Evolutionary conservation across 805 yeast species (phyloP).

Genomic region (Pichia membranifaciens): DNA sequence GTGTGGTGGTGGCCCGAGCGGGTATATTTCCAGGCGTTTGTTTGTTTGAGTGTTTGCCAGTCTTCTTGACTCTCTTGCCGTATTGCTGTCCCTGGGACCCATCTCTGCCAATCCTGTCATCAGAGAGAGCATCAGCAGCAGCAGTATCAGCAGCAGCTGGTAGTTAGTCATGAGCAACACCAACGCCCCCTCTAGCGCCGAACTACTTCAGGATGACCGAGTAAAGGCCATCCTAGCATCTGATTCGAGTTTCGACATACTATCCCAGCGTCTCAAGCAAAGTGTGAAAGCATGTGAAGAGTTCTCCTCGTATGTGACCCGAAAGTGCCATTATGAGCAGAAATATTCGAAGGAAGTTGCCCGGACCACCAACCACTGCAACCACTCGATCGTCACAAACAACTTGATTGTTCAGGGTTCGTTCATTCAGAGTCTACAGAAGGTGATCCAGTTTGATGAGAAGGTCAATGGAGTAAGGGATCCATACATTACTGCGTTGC

Average conservation of each 20-base stretch:
- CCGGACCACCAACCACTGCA: conserved; percentile 53
- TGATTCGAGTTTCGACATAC: conserved; percentile 72
- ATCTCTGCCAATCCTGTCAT: no score
- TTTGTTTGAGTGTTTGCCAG: no score
- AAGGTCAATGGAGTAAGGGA: conserved; percentile 59
- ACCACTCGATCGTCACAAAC: conserved; percentile 29
- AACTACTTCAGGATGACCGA: conserved; percentile 43
- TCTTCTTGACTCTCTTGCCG: no score
- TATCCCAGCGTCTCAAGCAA: conserved; percentile 70
- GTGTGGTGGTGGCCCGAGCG: no score
- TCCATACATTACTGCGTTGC: conserved; percentile 72
- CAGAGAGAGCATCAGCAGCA: no score
- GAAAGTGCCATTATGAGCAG: conserved; percentile 71
- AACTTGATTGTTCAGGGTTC: conserved; percentile 41
- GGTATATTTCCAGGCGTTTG: no score
- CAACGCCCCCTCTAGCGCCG: conserved; percentile 11
- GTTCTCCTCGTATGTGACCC: conserved; percentile 69
- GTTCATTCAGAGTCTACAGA: conserved; percentile 59
- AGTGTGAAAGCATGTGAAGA: conserved; percentile 81
- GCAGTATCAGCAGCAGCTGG: background rate
- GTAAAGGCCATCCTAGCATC: conserved; percentile 50
- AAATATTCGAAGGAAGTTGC: conserved; percentile 70
- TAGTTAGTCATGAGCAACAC: background rate
- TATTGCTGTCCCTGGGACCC: no score
- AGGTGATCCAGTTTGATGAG: conserved; percentile 73